Evolutionary conservation across 305 asterid genomes (phyloP).

Genomic region (Solanum hybrid): DNA sequence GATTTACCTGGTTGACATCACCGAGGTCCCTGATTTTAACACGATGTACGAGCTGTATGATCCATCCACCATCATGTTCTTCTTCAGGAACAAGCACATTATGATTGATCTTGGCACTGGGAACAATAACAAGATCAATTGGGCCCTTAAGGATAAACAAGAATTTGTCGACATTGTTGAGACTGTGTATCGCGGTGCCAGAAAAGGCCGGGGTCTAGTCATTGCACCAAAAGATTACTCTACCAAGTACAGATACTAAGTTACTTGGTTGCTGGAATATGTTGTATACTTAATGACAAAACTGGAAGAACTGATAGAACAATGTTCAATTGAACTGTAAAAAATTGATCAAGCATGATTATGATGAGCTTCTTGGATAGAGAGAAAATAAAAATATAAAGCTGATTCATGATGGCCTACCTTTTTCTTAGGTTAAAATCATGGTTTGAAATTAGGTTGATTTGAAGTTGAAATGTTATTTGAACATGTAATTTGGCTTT

Average conservation of each 20-base stretch:
- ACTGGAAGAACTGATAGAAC: background rate
- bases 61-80: constrained; percentile 19
- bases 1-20: constrained; percentile 37
- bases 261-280: background rate
- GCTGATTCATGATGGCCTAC: background rate
- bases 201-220: constrained; percentile 92
- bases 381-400: background rate
- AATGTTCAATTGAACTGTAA: background rate
- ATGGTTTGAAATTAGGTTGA: background rate
- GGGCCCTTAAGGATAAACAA: constrained; percentile 57
- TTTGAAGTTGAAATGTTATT: background rate
- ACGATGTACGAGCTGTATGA: constrained; percentile 20
- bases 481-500: background rate
- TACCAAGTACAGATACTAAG: constrained; percentile 16
- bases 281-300: background rate
- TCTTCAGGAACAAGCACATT: constrained; percentile 62
- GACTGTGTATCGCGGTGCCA: constrained; percentile 21
- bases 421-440: background rate
- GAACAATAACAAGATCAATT: constrained; percentile 88
- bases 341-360: background rate
- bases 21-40: constrained; percentile 21
- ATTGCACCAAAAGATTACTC: constrained; percentile 54
- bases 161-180: constrained; percentile 19
- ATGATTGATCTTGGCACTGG: constrained; percentile 93
- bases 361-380: background rate